Base-by-base conservation (phyloP, 306 rosid species). In the Calophaca sinica region DNA sequence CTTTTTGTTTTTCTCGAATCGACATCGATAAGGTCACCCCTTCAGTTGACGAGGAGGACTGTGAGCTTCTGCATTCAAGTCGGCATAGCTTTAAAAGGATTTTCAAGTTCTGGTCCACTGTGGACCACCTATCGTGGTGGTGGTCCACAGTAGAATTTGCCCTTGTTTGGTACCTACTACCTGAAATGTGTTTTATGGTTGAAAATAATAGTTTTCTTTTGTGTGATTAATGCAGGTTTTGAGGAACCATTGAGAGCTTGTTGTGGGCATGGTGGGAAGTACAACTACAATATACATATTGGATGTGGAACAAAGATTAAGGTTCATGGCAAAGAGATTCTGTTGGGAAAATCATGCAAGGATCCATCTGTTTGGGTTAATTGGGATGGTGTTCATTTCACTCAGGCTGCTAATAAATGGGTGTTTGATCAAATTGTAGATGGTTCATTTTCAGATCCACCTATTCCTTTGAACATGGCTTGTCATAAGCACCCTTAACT, bases 361-460 rank as follows among this genome's bases (percentile, higher is more conserved):
- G 76, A 94, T 75, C 98, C 97, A 14, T 75, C 85, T 5, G 89
- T 77, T 61, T 35, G 51, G 84, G 70, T 88, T 31, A 89, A 36
- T 45, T 94, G 98, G 98, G 96, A 94, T 12, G 96, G 97, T 28
- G 84, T 78, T 29, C 98, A 94, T 65, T 91, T 46, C 74, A 93
- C 98, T 0, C 75, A 91, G 58, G 94, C 89, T 1, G 96, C 94
- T 36, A 94, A 94, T 73, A 82, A 79, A 60, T 87, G 89, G 91
- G 86, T 89, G 45, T 87, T 91, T 70, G 83, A 83, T 2, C 84
- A 74, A 5, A 91, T 89, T 9, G 83, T 76, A 8, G 77, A 75
- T 29, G 97, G 96, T 50, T 83, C 88, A n/a, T 81, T 82, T 79
- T 88, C 93, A 7, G 93, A 91, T 68, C 97, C 98, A 44, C 97